phyloP scores from a whole-genome alignment of 2,329 filamentous ascomycete species.

The Massarina eburnea region DNA sequence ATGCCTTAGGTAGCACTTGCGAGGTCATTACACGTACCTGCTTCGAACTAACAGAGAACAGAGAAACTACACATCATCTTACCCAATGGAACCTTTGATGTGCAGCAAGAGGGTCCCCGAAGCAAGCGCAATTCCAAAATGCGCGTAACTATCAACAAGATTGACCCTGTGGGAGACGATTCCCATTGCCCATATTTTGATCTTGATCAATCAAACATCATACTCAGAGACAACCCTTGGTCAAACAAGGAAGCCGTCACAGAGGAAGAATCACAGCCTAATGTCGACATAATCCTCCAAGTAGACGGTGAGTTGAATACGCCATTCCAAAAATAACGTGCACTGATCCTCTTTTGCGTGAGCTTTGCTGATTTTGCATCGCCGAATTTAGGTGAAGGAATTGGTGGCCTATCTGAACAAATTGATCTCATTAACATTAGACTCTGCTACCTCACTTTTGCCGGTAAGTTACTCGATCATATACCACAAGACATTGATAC shows the following conservation, averaged over 20 bases:
- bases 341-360: too few relatives aligned
- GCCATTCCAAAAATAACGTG: too few relatives aligned
- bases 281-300: neutral
- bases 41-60: slow-evolving; percentile 32
- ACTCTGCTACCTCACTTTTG: slow-evolving; percentile 47
- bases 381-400: slow-evolving; percentile 49
- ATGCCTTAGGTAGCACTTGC: slow-evolving; percentile 32
- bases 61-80: slow-evolving; percentile 68
- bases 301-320: too few relatives aligned
- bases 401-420: slow-evolving; percentile 70
- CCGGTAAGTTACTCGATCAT: slow-evolving; percentile 6
- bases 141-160: slow-evolving; percentile 62
- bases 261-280: slow-evolving; percentile 7
- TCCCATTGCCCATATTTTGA: slow-evolving; percentile 34
- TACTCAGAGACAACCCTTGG: slow-evolving; percentile 12
- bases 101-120: slow-evolving; percentile 48
- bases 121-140: slow-evolving; percentile 56
- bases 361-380: too few relatives aligned
- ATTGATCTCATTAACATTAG: slow-evolving; percentile 67
- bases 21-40: neutral
- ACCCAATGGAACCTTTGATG: slow-evolving; percentile 70
- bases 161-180: slow-evolving; percentile 46
- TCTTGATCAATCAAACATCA: slow-evolving; percentile 24
- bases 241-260: slow-evolving; percentile 1
- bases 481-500: too few relatives aligned